Evolutionary conservation across 441 rosid species (phyloP).

Genomic region (Populus hybrid): DNA sequence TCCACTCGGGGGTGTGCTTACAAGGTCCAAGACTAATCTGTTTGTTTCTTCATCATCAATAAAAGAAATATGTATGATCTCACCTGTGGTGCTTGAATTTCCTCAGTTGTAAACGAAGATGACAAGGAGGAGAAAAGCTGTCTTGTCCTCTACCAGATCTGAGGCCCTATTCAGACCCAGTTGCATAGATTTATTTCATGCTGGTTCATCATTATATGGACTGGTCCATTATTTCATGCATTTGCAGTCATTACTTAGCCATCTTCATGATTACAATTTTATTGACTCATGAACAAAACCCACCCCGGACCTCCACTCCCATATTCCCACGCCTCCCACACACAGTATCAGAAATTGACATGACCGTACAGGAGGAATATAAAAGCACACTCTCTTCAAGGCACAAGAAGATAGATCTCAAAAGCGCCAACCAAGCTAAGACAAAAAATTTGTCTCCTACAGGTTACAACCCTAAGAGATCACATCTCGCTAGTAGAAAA

Average conservation of each 20-base stretch:
- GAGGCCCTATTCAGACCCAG: constrained; percentile 4
- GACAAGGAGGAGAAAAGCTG: not conserved
- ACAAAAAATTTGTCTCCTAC: constrained; percentile 9
- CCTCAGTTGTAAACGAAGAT: not conserved
- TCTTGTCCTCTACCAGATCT: constrained; percentile 15
- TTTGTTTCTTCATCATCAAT: not conserved
- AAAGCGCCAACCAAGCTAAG: constrained; percentile 18
- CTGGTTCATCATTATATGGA: not conserved
- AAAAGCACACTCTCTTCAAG: constrained; percentile 24
- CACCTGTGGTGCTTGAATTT: not conserved
- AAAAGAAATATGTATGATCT: not conserved
- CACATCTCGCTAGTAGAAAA: constrained; percentile 17
- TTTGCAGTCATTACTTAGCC: not conserved
- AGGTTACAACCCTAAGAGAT: constrained; percentile 24
- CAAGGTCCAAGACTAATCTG: not conserved
- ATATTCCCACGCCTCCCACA: not conserved
- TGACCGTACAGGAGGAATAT: not conserved
- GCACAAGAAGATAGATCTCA: constrained; percentile 23
- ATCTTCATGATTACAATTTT: not conserved
- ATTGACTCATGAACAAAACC: not conserved
- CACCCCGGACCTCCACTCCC: not conserved
- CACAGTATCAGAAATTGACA: not conserved
- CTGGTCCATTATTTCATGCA: not conserved
- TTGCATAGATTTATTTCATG: not conserved
- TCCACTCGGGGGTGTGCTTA: not conserved